phyloP scores from a whole-genome alignment of 140 eudicot genomes.

The Bidens hawaiensis region DNA sequence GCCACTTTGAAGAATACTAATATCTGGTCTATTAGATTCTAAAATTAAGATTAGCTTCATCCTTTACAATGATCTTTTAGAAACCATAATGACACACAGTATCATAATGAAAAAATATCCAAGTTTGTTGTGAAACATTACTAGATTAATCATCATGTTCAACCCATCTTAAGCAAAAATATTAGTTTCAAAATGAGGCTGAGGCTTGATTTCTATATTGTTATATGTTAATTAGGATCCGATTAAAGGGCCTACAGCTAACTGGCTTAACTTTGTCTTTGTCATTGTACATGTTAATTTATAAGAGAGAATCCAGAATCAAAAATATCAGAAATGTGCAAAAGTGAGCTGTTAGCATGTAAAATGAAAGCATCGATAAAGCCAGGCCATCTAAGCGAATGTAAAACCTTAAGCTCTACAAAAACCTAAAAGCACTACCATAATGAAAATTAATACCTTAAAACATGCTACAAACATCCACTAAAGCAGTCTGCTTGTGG shows the following conservation, averaged over 20 bases:
- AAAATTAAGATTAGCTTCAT: background rate
- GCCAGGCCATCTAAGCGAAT: background rate
- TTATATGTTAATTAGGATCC: no score
- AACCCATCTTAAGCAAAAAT: background rate
- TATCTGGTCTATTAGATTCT: background rate
- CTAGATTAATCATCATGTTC: background rate
- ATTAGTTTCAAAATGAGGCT: no score
- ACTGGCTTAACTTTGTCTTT: conserved; percentile 7
- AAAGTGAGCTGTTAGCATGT: background rate
- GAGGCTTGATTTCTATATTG: no score
- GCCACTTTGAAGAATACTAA: background rate
- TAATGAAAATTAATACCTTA: background rate
- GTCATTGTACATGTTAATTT: conserved; percentile 1
- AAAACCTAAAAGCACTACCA: background rate
- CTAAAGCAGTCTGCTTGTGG: conserved; percentile 6
- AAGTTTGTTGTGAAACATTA: background rate
- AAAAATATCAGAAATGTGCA: background rate
- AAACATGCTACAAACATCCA: background rate
- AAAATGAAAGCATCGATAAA: background rate
- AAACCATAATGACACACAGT: background rate
- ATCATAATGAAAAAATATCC: background rate
- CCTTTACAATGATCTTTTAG: background rate
- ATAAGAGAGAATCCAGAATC: background rate
- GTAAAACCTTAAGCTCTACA: background rate
- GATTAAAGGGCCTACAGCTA: no score